phyloP scores from a whole-genome alignment of 495 filamentous ascomycete species.

The Tuber borchii region DNA sequence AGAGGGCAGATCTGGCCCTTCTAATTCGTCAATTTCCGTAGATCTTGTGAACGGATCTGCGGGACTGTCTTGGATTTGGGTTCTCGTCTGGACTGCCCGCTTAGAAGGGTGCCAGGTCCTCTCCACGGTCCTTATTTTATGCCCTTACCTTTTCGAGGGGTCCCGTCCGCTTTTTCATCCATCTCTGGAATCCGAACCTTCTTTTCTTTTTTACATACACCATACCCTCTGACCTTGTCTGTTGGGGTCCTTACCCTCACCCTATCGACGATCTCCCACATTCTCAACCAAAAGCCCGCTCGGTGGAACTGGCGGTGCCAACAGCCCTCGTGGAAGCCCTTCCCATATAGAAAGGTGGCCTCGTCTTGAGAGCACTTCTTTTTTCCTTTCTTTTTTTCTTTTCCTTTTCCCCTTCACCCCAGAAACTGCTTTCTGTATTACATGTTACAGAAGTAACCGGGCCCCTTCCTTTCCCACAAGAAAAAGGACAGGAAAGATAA shows the following conservation, averaged over 20 bases:
- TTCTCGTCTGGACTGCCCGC: conserved; percentile 30
- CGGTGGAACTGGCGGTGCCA: conserved; percentile 23
- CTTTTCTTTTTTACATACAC: conserved; percentile 20
- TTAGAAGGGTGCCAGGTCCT: conserved; percentile 16
- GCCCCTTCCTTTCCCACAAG: neutral
- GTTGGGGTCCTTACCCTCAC: neutral
- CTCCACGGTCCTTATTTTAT: conserved; percentile 26
- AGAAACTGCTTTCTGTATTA: neutral
- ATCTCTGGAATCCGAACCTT: conserved; percentile 20
- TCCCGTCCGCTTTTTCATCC: conserved; percentile 35
- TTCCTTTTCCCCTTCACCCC: neutral
- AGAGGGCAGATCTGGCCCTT: conserved; percentile 12
- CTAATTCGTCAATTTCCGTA: conserved; percentile 22
- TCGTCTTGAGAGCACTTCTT: neutral
- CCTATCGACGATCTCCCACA: conserved; percentile 24
- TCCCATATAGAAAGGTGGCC: neutral
- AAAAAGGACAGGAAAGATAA: neutral
- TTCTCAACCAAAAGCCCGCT: conserved; percentile 10
- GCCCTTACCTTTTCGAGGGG: conserved; percentile 18
- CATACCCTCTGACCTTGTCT: conserved; percentile 2
- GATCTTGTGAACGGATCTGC: conserved; percentile 35
- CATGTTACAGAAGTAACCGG: neutral
- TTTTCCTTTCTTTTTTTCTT: neutral
- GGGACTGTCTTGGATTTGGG: conserved; percentile 32
- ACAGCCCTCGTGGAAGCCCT: neutral